These are phyloP conservation scores for Myxozyma udenii DNA, from an alignment of 805 yeast species.

Conservation along the genomic window DNA sequence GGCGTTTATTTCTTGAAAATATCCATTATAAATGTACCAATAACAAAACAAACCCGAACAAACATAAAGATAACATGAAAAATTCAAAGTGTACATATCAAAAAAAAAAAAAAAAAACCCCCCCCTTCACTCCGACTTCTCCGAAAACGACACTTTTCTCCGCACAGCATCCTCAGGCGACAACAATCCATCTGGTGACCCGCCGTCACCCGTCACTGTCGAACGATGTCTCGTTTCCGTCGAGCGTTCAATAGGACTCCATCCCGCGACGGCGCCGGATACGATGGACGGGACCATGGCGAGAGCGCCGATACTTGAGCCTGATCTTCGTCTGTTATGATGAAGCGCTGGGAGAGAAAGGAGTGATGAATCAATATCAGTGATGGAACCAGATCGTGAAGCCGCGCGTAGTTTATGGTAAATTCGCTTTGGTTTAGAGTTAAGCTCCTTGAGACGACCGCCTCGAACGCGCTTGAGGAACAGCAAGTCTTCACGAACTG, in stretches of 20 bases:
- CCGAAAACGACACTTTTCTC: slow-evolving; percentile 10
- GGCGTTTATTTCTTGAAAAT: no score
- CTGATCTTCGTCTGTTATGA: slow-evolving; percentile 18
- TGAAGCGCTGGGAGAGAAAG: background rate
- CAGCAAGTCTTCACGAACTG: slow-evolving; percentile 40
- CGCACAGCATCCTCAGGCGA: slow-evolving; percentile 15
- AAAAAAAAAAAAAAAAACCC: no score
- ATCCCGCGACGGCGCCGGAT: slow-evolving; percentile 58
- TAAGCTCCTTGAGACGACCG: slow-evolving; percentile 40
- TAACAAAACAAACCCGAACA: no score
- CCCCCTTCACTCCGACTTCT: no score
- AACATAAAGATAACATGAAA: no score
- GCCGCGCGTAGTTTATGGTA: slow-evolving; percentile 29
- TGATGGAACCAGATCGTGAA: slow-evolving; percentile 22
- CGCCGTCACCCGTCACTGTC: background rate
- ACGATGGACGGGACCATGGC: slow-evolving; percentile 56
- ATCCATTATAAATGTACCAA: no score
- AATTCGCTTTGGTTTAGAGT: slow-evolving; percentile 31
- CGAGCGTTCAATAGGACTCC: slow-evolving; percentile 38
- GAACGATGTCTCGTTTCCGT: background rate
- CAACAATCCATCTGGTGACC: slow-evolving; percentile 6
- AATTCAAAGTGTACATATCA: no score
- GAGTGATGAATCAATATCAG: background rate
- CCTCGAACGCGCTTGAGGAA: slow-evolving; percentile 41
- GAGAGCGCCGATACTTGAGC: slow-evolving; percentile 43